These are phyloP conservation scores for Aristolochia fimbriata DNA, from an alignment of 164 flowering plant species.

Conservation along the genomic window DNA sequence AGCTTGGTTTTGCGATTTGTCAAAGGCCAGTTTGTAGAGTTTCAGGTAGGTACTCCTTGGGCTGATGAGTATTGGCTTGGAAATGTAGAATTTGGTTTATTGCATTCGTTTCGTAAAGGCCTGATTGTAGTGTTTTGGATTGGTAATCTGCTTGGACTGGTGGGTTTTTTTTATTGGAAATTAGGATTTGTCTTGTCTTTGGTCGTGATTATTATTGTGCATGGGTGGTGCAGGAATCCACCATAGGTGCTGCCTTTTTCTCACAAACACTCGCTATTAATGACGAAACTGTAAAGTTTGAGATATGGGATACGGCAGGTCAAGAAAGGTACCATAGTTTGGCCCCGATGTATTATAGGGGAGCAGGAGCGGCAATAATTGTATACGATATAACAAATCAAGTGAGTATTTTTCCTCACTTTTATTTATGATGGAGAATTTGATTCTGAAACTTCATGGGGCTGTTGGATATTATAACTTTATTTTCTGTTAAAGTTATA, in stretches of 20 bases:
- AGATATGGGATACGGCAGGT: conserved; percentile 72
- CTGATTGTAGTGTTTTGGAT: not conserved
- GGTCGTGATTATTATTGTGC: not conserved
- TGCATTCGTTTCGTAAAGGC: not conserved
- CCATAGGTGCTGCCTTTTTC: conserved; percentile 66
- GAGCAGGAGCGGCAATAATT: conserved; percentile 59
- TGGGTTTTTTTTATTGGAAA: not conserved
- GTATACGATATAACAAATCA: conserved; percentile 48
- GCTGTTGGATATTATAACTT: too few species aligned
- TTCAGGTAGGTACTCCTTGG: conserved; percentile 23
- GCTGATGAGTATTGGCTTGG: not conserved
- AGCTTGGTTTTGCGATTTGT: conserved; percentile 55
- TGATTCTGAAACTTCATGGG: too few species aligned
- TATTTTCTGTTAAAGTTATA: too few species aligned
- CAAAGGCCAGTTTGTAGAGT: conserved; percentile 50
- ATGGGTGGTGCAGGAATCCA: conserved; percentile 35
- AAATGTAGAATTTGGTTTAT: not conserved
- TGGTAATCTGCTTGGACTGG: too few species aligned
- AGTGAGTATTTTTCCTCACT: conserved; percentile 12
- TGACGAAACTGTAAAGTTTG: conserved; percentile 53
- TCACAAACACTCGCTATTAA: conserved; percentile 37
- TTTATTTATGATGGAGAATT: not conserved
- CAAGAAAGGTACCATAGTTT: conserved; percentile 61
- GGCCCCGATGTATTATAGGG: conserved; percentile 68
- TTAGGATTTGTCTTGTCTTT: not conserved